Base-by-base conservation (phyloP, 371 early-diverging fungal species). In the Syncephalastrum sp. region DNA sequence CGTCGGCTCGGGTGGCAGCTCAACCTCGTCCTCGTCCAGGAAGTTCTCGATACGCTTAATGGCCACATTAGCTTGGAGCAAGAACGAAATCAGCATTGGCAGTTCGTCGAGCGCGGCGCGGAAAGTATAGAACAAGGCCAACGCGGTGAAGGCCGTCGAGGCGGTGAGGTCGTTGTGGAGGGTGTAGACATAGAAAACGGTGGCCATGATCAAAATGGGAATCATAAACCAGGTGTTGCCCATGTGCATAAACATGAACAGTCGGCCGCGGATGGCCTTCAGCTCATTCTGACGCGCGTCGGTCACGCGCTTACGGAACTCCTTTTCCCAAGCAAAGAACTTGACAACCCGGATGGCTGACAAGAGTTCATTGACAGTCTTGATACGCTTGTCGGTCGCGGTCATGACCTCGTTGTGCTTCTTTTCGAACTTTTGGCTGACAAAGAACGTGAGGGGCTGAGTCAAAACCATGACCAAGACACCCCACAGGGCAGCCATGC, bases 261-360 rank as follows among this genome's bases (percentile, higher is more conserved):
- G 63, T 43, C 81, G 65, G 14, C 57, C 50, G 38, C 68, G 67
- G 47, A 83, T 74, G 0, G 73, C 75, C 52, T 74, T 74, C 24
- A 84, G 57, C 54, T 84, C 84, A 19, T 53, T 60, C 33, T 76
- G 74, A 56, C 84, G 75, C 6, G 82, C 77, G 14, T 65, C 71
- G 2, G 72, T 63, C 24, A 82, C 67, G 46, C 82, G 78, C 41
- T 73, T 70, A 43, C 76, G 70, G 53, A 91, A 89, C 54, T 85
- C 77, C 51, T 79, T 64, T 69, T 91, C 89, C 91, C 91, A 91
- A 19, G 87, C 91, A 77, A 90, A 91, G 60, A 91, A 83, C 61
- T 91, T 91, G 57, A 91, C 83, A 10, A 90, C 86, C 38, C 88
- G 84, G 47, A 91, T 90, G 14, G 89, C 91, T 46, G 74, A 65